These are phyloP conservation scores for Boechera retrofracta DNA, from an alignment of 345 rosid genomes.

Conservation along the genomic window DNA sequence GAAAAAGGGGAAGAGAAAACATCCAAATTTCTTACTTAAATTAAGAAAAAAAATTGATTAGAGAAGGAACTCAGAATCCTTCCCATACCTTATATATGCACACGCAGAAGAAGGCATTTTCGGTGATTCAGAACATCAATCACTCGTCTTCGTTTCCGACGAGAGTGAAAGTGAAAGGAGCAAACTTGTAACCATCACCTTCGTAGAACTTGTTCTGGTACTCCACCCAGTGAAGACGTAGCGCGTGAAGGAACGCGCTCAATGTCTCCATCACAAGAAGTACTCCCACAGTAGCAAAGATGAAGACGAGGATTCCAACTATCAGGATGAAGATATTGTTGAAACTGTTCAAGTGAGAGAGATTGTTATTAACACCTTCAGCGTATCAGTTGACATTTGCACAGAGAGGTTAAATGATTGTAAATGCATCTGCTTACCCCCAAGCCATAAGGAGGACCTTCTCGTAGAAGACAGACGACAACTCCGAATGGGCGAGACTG, in stretches of 20 bases:
- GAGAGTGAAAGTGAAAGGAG: constrained; percentile 71
- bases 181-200: constrained; percentile 92
- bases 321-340: constrained; percentile 73
- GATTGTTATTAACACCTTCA: neutral
- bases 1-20: constrained; percentile 18
- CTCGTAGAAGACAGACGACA: constrained; percentile 93
- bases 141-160: constrained; percentile 65
- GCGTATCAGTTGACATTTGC: neutral
- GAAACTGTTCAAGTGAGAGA: constrained; percentile 51
- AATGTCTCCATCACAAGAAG: constrained; percentile 97
- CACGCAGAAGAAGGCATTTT: constrained; percentile 26
- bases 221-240: constrained; percentile 99
- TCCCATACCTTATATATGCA: constrained; percentile 37
- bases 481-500: constrained; percentile 95
- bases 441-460: constrained; percentile 88
- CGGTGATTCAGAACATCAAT: constrained; percentile 25
- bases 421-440: constrained; percentile 61
- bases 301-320: constrained; percentile 70
- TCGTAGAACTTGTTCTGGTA: constrained; percentile 97
- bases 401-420: neutral
- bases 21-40: neutral
- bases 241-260: constrained; percentile 91
- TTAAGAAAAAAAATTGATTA: neutral
- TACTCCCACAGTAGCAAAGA: constrained; percentile 89
- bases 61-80: constrained; percentile 43